Conservation (phyloP, 768 basidiomycete genomes). For the Boletellus sp. region DNA sequence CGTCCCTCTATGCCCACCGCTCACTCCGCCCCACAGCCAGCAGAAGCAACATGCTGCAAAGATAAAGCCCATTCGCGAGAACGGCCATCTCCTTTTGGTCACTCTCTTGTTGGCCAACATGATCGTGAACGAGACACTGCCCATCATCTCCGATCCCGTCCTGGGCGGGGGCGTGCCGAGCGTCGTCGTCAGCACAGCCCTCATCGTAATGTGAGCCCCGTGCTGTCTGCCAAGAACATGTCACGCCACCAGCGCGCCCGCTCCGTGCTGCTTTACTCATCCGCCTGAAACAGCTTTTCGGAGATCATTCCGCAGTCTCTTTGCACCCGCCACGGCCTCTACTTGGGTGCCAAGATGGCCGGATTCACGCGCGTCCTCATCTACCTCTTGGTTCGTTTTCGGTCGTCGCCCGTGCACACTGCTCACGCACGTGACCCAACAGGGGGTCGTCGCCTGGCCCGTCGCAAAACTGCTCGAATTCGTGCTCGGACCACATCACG, state of each 20-base stretch:
- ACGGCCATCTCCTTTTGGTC: slow-evolving; percentile 79
- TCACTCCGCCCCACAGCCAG: slow-evolving; percentile 42
- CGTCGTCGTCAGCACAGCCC: slow-evolving; percentile 76
- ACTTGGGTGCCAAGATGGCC: slow-evolving; percentile 85
- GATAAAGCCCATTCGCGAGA: slow-evolving; percentile 82
- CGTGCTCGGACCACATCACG: slow-evolving; percentile 78
- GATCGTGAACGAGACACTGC: slow-evolving; percentile 87
- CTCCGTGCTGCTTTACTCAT: not conserved
- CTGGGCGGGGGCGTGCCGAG: slow-evolving; percentile 76
- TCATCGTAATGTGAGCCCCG: slow-evolving; percentile 78
- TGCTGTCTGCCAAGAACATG: not conserved
- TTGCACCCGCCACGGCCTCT: slow-evolving; percentile 88
- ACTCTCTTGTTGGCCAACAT: slow-evolving; percentile 85
- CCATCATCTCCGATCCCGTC: slow-evolving; percentile 75
- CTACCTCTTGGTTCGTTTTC: slow-evolving; percentile 51
- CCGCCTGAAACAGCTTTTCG: slow-evolving; percentile 54
- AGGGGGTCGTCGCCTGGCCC: slow-evolving; percentile 81
- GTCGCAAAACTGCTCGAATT: slow-evolving; percentile 79
- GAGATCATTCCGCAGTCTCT: slow-evolving; percentile 92
- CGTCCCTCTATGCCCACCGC: not conserved
- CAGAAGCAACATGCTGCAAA: slow-evolving; percentile 79
- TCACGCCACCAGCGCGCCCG: not conserved
- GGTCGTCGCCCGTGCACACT: not conserved
- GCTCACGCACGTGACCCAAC: not conserved
- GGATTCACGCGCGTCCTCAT: slow-evolving; percentile 64